phyloP scores from a whole-genome alignment of 805 yeast species.

The Suhomyces emberorum region DNA sequence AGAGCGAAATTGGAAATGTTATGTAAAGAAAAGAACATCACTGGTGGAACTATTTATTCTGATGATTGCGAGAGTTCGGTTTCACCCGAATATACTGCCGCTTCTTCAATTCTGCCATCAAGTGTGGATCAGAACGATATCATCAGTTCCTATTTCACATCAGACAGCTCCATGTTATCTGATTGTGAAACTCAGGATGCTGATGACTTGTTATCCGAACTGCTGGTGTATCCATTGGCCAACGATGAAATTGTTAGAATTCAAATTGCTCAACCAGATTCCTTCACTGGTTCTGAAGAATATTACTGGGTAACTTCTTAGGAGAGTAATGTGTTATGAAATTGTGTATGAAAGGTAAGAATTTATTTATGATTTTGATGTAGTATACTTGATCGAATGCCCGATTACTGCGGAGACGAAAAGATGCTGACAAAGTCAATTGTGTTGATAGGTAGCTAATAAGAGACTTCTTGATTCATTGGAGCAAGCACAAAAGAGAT shows the following conservation, averaged over 20 bases:
- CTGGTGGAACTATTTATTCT: conserved; percentile 53
- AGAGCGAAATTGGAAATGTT: conserved; percentile 52
- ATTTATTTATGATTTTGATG: no score
- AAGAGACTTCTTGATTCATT: no score
- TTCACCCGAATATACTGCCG: not conserved
- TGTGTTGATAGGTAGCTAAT: no score
- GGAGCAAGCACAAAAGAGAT: no score
- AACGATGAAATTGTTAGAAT: conserved; percentile 18
- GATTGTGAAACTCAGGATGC: conserved; percentile 11
- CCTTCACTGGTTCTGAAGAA: conserved; percentile 10
- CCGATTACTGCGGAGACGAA: no score
- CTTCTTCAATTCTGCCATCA: not conserved
- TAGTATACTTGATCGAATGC: no score
- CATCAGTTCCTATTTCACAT: conserved; percentile 17
- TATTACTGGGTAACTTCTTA: conserved; percentile 20
- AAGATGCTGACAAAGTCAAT: no score
- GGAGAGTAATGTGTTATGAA: no score
- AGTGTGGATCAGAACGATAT: conserved; percentile 18
- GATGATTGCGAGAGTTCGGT: conserved; percentile 10
- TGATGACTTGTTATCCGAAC: conserved; percentile 13
- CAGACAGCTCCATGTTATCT: conserved; percentile 14
- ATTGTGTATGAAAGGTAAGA: no score
- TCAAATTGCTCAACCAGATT: conserved; percentile 4
- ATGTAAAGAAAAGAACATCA: conserved; percentile 56
- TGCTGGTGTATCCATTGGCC: conserved; percentile 18